Evolutionary conservation across 306 rosid genomes (phyloP).

Genomic region (Prunus kanzakura): DNA sequence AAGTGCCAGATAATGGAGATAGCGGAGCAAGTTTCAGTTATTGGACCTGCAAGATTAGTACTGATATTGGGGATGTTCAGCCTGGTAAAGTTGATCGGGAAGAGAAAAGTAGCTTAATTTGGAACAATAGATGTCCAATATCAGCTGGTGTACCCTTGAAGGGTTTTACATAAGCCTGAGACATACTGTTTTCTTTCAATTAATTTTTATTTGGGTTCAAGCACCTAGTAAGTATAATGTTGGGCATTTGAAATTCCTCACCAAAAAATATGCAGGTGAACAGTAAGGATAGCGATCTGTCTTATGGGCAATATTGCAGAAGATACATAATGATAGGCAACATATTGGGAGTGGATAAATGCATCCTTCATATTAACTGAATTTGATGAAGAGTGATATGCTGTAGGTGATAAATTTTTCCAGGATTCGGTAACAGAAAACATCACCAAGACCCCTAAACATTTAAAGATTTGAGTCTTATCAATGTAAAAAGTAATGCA

Average conservation of each 20-base stretch:
- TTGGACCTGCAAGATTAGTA: conserved; percentile 17
- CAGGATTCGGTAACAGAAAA: not conserved
- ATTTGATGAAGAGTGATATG: not conserved
- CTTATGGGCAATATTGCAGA: not conserved
- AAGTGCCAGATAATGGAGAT: not conserved
- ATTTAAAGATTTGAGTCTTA: not conserved
- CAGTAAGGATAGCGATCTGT: not conserved
- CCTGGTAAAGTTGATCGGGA: conserved; percentile 20
- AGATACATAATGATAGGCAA: not conserved
- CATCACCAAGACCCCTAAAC: not conserved
- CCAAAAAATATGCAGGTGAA: not conserved
- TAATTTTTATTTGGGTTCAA: conserved; percentile 5
- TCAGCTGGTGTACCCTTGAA: conserved; percentile 13
- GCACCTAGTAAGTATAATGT: not conserved
- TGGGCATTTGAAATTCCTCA: not conserved
- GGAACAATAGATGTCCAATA: conserved; percentile 13
- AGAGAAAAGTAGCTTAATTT: conserved; percentile 3
- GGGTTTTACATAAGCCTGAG: conserved; percentile 22
- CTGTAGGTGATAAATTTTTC: not conserved
- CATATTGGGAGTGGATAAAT: conserved; percentile 6
- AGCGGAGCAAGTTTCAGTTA: conserved; percentile 8
- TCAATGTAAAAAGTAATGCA: not conserved
- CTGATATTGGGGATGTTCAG: conserved; percentile 19
- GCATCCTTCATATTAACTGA: not conserved
- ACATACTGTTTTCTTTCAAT: conserved; percentile 4